Base-by-base conservation (phyloP, 225 moss, liverwort and hornwort species). In the Neckera pumila region DNA sequence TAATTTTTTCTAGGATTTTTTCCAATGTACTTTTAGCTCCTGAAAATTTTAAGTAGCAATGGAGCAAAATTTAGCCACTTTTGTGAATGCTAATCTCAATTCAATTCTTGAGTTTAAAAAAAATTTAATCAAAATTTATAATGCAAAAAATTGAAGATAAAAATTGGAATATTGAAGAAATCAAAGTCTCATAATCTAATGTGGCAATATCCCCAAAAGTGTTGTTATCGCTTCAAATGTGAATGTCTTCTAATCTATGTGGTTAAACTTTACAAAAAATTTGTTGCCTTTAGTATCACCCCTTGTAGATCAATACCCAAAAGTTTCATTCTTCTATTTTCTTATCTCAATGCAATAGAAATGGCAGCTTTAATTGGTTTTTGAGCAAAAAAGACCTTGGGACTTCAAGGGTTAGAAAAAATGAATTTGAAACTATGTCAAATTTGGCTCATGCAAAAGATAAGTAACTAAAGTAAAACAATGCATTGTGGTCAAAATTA, bases 301-400 rank as follows among this genome's bases (percentile, higher is more conserved):
- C 1, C 12, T 3, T 75, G 4, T 1, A 2, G 7, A 49, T 49
- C 1, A 31, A 19, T 49, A 33, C 0, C 1, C 20, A 12, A 33
- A 75, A 28, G 7, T 75, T 31, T 31, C 4, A 49, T 19, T 75
- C 43, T 33, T 73, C 20, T 49, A 18, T 75, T 49, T 0, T 49
- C 31, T 49, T 20, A 19, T 4, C 0, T 17, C 4, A 49, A 20
- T 49, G 20, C 12, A 75, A 19, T 47, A 20, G 19, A 49, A 75
- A 2, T 49, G 49, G 7, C 2, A 74, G 1, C 1, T 74, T 31
- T 19, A 12, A 0, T 49, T 75, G 12, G 7, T 31, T 49, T 75
- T 75, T 31, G 31, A 19, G 0, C 4, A 43, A 72, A 66, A 66
- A 16, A 1, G 18, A 31, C 4, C 19, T 19, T 47, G 19, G 7